Evolutionary conservation across 106 monocot genomes (phyloP).

Genomic region (Dendrobium nobile): DNA sequence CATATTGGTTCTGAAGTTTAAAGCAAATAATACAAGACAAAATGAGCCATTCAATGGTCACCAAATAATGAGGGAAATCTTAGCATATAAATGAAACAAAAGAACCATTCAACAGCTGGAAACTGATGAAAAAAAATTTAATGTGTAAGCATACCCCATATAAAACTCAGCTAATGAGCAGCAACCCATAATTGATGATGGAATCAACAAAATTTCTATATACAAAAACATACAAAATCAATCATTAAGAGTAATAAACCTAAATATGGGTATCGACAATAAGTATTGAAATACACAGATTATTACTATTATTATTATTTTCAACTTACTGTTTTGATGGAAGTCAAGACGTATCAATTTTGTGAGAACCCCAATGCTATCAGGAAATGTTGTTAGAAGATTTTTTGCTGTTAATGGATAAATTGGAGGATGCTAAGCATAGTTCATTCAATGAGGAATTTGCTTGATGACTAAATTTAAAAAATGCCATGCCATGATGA

Average conservation of each 20-base stretch:
- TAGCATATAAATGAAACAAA: slow-evolving; percentile 14
- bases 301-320: background rate
- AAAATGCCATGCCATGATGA: background rate
- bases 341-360: slow-evolving; percentile 79
- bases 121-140: background rate
- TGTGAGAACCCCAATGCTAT: slow-evolving; percentile 72
- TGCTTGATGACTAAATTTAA: background rate
- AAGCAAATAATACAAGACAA: background rate
- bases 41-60: slow-evolving; percentile 10
- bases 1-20: slow-evolving; percentile 64
- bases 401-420: slow-evolving; percentile 60
- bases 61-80: background rate
- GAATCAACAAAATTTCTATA: slow-evolving; percentile 72
- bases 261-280: background rate
- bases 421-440: background rate
- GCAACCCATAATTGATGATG: slow-evolving; percentile 74
- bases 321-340: slow-evolving; percentile 90
- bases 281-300: background rate
- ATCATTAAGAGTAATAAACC: background rate
- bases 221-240: slow-evolving; percentile 6
- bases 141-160: slow-evolving; percentile 61
- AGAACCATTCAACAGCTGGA: background rate
- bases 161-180: slow-evolving; percentile 79
- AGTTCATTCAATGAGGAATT: background rate
- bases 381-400: slow-evolving; percentile 63